Conservation (phyloP, 495 filamentous ascomycete genomes). For the Penicillium tannophilum region DNA sequence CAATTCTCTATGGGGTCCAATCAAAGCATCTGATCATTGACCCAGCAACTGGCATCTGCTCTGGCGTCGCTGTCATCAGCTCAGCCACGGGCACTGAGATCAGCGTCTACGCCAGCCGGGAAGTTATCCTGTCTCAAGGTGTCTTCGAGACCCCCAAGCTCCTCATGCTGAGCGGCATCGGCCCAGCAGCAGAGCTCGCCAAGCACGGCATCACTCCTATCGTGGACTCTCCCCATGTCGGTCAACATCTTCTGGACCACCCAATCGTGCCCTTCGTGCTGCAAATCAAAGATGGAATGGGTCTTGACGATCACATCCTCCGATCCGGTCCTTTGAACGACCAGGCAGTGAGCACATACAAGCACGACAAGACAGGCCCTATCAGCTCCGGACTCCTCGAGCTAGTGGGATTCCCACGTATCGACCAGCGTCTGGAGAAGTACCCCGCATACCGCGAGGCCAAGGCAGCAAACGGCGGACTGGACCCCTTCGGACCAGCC, state of each 20-base stretch:
- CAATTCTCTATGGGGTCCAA: constrained; percentile 47
- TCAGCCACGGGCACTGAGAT: constrained; percentile 15
- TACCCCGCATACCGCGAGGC: constrained; percentile 52
- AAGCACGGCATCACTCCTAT: constrained; percentile 51
- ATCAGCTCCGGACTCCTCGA: constrained; percentile 54
- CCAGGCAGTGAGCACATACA: constrained; percentile 47
- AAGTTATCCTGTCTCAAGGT: constrained; percentile 49
- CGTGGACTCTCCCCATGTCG: constrained; percentile 50
- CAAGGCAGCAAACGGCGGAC: constrained; percentile 52
- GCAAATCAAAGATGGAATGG: constrained; percentile 55
- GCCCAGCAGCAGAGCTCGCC: constrained; percentile 43
- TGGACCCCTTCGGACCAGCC: constrained; percentile 60
- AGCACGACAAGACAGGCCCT: constrained; percentile 52
- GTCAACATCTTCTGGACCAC: constrained; percentile 62
- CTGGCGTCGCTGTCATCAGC: constrained; percentile 54
- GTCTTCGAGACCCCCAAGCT: constrained; percentile 50
- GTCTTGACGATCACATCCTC: constrained; percentile 56
- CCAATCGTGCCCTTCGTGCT: constrained; percentile 56
- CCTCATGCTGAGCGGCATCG: constrained; percentile 51
- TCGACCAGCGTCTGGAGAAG: constrained; percentile 52
- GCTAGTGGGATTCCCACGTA: constrained; percentile 57
- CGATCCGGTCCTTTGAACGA: constrained; percentile 50
- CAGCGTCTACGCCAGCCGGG: constrained; percentile 40
- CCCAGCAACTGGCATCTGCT: constrained; percentile 30
- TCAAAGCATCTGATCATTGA: constrained; percentile 59